A percentile compares a stretch with the other conserved stretches of the same genome.
Evolutionary conservation across 192 early-diverging fungal genomes (phyloP).

Genomic region (Rhizophagus prolifer): DNA sequence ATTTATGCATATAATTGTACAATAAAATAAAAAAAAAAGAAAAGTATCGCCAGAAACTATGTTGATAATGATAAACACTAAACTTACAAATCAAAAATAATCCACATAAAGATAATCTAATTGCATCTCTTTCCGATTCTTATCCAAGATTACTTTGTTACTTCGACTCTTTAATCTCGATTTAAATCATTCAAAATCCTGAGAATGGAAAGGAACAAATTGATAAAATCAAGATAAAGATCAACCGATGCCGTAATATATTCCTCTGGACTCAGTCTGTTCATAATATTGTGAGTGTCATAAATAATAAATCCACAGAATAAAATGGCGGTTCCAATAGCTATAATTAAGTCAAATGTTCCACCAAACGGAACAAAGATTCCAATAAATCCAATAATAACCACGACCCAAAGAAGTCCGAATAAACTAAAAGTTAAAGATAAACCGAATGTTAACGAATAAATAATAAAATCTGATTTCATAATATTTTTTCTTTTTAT

Average conservation of each 20-base stretch:
- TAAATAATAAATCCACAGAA: conserved; percentile 80
- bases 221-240: conserved; percentile 77
- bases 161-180: conserved; percentile 6
- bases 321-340: conserved; percentile 58
- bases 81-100: too few relatives aligned
- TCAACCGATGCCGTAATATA: conserved; percentile 64
- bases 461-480: conserved; percentile 20
- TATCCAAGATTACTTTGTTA: too few relatives aligned
- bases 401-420: conserved; percentile 58
- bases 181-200: conserved; percentile 56
- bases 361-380: conserved; percentile 70
- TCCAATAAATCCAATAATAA: conserved; percentile 63
- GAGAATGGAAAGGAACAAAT: conserved; percentile 72
- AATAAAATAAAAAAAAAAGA: too few relatives aligned
- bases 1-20: too few relatives aligned
- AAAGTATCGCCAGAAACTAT: too few relatives aligned
- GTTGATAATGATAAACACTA: too few relatives aligned
- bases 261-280: conserved; percentile 70
- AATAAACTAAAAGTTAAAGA: conserved; percentile 43
- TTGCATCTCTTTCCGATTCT: too few relatives aligned
- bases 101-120: too few relatives aligned
- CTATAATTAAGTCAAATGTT: conserved; percentile 56
- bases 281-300: conserved; percentile 72
- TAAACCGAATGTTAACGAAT: background rate
- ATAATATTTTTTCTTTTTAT: background rate